Conservation (phyloP, 2,329 filamentous ascomycete genomes). For the Trichoderma harzianum region DNA sequence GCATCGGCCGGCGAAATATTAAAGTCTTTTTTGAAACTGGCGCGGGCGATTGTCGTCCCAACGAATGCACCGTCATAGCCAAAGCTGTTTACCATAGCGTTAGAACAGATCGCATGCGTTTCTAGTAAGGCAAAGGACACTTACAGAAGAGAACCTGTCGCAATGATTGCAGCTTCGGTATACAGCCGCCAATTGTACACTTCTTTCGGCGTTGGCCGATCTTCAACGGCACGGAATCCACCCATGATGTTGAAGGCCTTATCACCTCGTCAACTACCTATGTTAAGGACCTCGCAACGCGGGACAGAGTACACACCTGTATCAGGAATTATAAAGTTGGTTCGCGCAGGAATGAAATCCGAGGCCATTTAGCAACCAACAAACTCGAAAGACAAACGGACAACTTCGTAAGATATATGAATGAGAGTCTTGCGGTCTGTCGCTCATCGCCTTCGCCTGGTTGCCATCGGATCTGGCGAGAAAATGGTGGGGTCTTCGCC, state of each 20-base stretch:
- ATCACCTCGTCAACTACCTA: neutral
- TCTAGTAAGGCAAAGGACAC: too few species aligned
- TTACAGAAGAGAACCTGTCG: conserved; percentile 44
- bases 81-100: conserved; percentile 34
- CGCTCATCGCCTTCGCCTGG: neutral
- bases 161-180: conserved; percentile 45
- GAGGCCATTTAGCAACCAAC: neutral
- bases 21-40: conserved; percentile 45
- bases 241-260: conserved; percentile 28
- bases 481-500: conserved; percentile 11
- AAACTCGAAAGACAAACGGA: neutral
- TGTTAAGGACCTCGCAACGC: neutral
- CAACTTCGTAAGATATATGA: conserved; percentile 1
- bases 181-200: conserved; percentile 54
- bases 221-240: conserved; percentile 47
- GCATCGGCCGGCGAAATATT: conserved; percentile 29
- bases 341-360: neutral
- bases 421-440: neutral
- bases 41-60: conserved; percentile 50
- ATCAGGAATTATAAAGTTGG: neutral
- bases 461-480: conserved; percentile 7
- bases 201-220: conserved; percentile 53
- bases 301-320: neutral
- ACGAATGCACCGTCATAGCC: conserved; percentile 54
- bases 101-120: neutral